Conservation (phyloP, 176 grass and related monocot genomes). For the Miscanthus lutarioriparius region DNA sequence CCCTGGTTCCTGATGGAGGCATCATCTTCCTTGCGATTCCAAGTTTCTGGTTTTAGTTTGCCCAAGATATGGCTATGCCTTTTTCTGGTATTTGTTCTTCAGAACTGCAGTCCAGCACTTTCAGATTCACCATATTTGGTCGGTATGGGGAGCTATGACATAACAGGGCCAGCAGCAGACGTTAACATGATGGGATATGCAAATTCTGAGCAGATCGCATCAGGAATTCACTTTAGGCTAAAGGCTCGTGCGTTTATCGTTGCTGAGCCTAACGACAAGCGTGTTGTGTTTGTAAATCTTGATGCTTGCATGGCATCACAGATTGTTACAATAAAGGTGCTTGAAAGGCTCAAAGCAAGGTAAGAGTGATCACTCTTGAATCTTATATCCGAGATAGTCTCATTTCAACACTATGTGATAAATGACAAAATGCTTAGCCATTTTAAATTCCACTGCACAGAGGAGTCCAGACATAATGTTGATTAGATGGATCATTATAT, state of each 20-base stretch:
- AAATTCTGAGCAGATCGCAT: conserved; percentile 76
- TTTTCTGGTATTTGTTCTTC: conserved; percentile 54
- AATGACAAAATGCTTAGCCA: conserved; percentile 15
- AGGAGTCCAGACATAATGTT: conserved; percentile 24
- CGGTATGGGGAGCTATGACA: conserved; percentile 90
- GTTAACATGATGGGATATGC: conserved; percentile 99
- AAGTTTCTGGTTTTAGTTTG: conserved; percentile 19
- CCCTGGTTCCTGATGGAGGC: conserved; percentile 53
- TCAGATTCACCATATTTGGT: conserved; percentile 73
- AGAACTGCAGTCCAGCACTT: conserved; percentile 43
- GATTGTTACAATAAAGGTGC: conserved; percentile 85
- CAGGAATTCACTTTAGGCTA: conserved; percentile 94
- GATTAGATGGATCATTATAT: neutral
- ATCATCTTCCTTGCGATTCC: conserved; percentile 29
- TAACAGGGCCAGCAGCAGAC: conserved; percentile 95
- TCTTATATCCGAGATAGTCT: neutral
- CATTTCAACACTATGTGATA: neutral
- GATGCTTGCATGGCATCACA: conserved; percentile 99
- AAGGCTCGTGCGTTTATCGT: conserved; percentile 94
- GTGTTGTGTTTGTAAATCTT: conserved; percentile 93
- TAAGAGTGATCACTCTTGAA: conserved; percentile 6
- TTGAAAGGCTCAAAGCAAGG: conserved; percentile 94
- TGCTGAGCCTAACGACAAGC: conserved; percentile 78
- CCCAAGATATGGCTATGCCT: conserved; percentile 51
- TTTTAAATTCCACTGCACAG: conserved; percentile 14